A percentile compares a stretch with the other conserved stretches of the same genome.
Evolutionary conservation across 148 eudicot species (phyloP).

Genomic region (Cornus controversa): DNA sequence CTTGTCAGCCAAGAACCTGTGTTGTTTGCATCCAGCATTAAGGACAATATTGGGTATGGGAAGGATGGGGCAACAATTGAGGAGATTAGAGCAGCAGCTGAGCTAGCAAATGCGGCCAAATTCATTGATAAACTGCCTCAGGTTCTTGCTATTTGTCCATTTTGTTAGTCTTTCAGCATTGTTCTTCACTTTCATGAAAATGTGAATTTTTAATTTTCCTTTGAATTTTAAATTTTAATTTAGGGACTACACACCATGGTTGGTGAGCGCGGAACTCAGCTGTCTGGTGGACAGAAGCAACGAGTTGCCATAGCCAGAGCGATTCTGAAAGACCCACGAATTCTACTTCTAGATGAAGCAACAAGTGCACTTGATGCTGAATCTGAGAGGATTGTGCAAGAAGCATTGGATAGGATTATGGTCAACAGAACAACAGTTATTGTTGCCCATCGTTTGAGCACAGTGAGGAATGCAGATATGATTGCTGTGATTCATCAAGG

Average conservation of each 20-base stretch:
- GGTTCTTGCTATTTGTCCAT: constrained; percentile 23
- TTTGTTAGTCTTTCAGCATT: neutral
- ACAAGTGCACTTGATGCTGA: constrained; percentile 93
- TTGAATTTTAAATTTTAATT: neutral
- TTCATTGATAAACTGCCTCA: constrained; percentile 65
- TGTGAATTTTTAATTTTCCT: neutral
- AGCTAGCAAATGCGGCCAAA: constrained; percentile 67
- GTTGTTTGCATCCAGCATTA: constrained; percentile 53
- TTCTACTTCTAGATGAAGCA: constrained; percentile 85
- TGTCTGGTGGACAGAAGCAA: constrained; percentile 94
- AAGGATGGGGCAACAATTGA: constrained; percentile 52
- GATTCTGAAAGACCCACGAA: constrained; percentile 71
- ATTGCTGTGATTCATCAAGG: constrained; percentile 77
- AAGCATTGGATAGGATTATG: constrained; percentile 81
- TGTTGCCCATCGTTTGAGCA: constrained; percentile 84
- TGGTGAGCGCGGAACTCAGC: constrained; percentile 82
- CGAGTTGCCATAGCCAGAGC: constrained; percentile 91
- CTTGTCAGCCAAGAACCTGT: constrained; percentile 80
- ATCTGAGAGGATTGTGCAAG: constrained; percentile 80
- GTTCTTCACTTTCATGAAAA: neutral
- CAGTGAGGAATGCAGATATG: constrained; percentile 72
- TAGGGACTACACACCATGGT: constrained; percentile 83
- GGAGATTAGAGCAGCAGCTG: constrained; percentile 59
- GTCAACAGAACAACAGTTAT: constrained; percentile 70
- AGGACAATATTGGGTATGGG: constrained; percentile 67